These are phyloP conservation scores for Scutellaria barbata DNA, from an alignment of 257 asterid species.

Conservation along the genomic window DNA sequence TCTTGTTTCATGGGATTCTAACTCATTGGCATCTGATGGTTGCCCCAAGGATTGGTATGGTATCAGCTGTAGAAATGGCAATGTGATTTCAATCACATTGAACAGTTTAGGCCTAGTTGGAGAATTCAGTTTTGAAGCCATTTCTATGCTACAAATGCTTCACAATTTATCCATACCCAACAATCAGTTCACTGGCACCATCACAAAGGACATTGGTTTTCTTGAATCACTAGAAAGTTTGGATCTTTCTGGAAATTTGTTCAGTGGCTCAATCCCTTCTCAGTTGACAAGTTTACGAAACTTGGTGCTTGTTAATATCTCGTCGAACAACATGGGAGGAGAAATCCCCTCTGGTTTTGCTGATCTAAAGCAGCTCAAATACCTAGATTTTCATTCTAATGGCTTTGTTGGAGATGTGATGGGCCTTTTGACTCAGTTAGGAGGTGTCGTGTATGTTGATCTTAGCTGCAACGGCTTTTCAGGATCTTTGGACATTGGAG, in stretches of 20 bases:
- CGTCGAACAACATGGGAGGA: conserved; percentile 57
- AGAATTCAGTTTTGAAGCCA: conserved; percentile 54
- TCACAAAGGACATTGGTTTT: conserved; percentile 56
- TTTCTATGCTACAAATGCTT: conserved; percentile 63
- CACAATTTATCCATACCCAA: conserved; percentile 62
- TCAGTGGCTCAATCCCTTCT: conserved; percentile 60
- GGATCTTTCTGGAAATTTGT: conserved; percentile 67
- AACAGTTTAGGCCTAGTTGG: conserved; percentile 63
- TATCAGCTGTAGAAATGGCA: conserved; percentile 59
- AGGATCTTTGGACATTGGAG: conserved; percentile 72
- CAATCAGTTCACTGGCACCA: conserved; percentile 61
- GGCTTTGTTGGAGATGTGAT: conserved; percentile 64
- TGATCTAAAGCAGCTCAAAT: conserved; percentile 53
- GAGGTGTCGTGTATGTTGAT: conserved; percentile 57
- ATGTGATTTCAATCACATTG: conserved; percentile 63
- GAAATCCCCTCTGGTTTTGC: conserved; percentile 56
- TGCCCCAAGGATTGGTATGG: conserved; percentile 84
- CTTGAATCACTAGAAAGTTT: conserved; percentile 50
- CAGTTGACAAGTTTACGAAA: conserved; percentile 46
- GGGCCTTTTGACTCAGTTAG: conserved; percentile 60
- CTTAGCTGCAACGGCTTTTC: conserved; percentile 68
- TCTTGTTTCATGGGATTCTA: conserved; percentile 82
- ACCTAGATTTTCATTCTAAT: conserved; percentile 71
- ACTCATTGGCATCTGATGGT: conserved; percentile 65
- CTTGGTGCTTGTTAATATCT: conserved; percentile 50